Conservation (phyloP, 2,329 filamentous ascomycete species). For the Madurella fahalii region DNA sequence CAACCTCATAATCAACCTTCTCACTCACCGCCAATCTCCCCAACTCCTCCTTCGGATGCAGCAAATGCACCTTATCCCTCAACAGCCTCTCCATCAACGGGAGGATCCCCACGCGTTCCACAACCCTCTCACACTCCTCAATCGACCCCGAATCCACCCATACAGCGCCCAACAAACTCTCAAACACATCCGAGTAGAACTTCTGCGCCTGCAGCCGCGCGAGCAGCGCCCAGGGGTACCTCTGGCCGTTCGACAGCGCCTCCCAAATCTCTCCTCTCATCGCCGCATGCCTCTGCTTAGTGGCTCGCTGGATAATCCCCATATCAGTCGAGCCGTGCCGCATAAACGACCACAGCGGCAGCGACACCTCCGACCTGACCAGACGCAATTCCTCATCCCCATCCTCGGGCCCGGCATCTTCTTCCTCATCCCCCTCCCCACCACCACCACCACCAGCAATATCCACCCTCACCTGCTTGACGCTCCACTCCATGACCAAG, state of each 20-base stretch:
- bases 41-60: constrained; percentile 66
- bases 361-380: constrained; percentile 20
- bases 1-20: constrained; percentile 51
- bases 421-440: constrained; percentile 16
- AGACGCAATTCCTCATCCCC: constrained; percentile 10
- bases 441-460: constrained; percentile 12
- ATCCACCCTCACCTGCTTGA: constrained; percentile 28
- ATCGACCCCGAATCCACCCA: constrained; percentile 74
- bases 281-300: constrained; percentile 42
- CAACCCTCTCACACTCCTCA: constrained; percentile 53
- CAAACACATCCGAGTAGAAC: constrained; percentile 78
- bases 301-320: constrained; percentile 41
- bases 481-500: constrained; percentile 57
- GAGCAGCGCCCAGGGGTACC: constrained; percentile 76
- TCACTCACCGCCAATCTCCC: constrained; percentile 52
- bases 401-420: constrained; percentile 14
- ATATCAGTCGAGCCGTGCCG: constrained; percentile 52
- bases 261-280: constrained; percentile 47
- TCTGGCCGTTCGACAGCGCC: constrained; percentile 45
- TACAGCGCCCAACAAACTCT: constrained; percentile 74
- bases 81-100: constrained; percentile 59
- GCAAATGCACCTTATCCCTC: constrained; percentile 51
- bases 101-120: constrained; percentile 63
- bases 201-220: constrained; percentile 64
- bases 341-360: constrained; percentile 67